These are phyloP conservation scores for Podospora appendiculata DNA, from an alignment of 495 filamentous ascomycete species.

Conservation along the genomic window DNA sequence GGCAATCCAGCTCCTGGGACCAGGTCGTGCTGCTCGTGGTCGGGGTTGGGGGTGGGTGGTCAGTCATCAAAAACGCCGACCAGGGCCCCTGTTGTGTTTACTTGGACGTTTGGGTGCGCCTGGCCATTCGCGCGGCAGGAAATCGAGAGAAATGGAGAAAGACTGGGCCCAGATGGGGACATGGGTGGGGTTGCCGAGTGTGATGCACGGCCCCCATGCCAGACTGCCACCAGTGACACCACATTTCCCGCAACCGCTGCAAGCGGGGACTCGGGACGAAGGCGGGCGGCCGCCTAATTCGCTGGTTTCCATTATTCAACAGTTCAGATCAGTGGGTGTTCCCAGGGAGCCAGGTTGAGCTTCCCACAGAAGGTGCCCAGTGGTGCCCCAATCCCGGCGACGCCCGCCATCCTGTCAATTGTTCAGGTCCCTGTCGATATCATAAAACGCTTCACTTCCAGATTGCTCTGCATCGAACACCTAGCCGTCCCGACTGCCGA, in stretches of 20 bases:
- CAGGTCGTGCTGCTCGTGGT: not conserved
- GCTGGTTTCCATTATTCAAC: too few species aligned
- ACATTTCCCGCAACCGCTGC: not conserved
- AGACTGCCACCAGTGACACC: not conserved
- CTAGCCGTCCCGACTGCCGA: too few species aligned
- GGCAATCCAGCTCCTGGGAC: not conserved
- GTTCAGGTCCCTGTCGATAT: too few species aligned
- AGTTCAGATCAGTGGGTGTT: too few species aligned
- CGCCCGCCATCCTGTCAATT: too few species aligned
- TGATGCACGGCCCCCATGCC: not conserved
- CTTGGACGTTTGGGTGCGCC: constrained; percentile 11
- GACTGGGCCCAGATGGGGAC: not conserved
- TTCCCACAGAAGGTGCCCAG: too few species aligned
- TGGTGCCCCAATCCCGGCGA: too few species aligned
- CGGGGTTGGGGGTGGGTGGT: constrained; percentile 5
- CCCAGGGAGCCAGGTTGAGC: too few species aligned
- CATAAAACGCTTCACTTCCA: too few species aligned
- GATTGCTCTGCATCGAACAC: too few species aligned
- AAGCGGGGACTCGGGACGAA: not conserved
- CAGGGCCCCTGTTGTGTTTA: constrained; percentile 19
- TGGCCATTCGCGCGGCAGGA: not conserved
- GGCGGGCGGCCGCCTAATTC: too few species aligned
- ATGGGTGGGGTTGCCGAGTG: not conserved
- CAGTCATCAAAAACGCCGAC: constrained; percentile 10
- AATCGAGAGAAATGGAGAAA: not conserved